phyloP scores from a whole-genome alignment of 2,329 filamentous ascomycete species.

The Amesomyces nigricolor region DNA sequence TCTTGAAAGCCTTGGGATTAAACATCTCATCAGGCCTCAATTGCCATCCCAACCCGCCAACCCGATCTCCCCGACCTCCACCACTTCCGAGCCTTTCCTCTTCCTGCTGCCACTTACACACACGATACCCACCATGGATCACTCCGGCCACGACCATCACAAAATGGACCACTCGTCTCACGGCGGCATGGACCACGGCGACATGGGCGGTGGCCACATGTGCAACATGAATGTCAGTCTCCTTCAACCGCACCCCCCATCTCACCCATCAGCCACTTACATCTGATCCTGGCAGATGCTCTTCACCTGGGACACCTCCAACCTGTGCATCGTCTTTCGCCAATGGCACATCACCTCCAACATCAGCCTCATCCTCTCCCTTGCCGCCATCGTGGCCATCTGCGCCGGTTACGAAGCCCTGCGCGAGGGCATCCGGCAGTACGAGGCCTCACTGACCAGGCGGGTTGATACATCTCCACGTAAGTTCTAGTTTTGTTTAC shows the following conservation, averaged over 20 bases:
- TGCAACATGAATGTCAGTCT: slow-evolving; percentile 85
- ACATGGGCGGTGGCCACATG: slow-evolving; percentile 49
- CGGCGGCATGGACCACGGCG: slow-evolving; percentile 46
- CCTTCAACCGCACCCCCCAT: background rate
- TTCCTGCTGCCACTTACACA: background rate
- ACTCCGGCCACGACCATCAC: slow-evolving; percentile 30
- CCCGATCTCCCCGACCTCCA: too few relatives aligned
- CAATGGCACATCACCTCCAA: slow-evolving; percentile 81
- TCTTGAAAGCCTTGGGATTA: too few relatives aligned
- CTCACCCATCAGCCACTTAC: background rate
- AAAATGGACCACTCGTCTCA: slow-evolving; percentile 41
- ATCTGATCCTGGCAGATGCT: slow-evolving; percentile 63
- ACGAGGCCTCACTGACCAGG: slow-evolving; percentile 56
- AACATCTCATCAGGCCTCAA: too few relatives aligned
- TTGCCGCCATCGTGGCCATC: slow-evolving; percentile 74
- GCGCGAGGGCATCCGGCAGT: slow-evolving; percentile 68
- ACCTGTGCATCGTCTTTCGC: slow-evolving; percentile 94
- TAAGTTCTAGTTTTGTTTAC: slow-evolving; percentile 36
- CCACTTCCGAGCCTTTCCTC: background rate
- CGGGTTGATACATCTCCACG: slow-evolving; percentile 46
- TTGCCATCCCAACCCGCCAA: too few relatives aligned
- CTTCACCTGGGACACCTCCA: slow-evolving; percentile 89
- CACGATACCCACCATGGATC: slow-evolving; percentile 35
- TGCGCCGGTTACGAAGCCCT: slow-evolving; percentile 91
- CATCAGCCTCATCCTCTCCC: slow-evolving; percentile 70